Conservation (phyloP, 1,284 basidiomycete genomes). For the Bondarzewia mesenterica region DNA sequence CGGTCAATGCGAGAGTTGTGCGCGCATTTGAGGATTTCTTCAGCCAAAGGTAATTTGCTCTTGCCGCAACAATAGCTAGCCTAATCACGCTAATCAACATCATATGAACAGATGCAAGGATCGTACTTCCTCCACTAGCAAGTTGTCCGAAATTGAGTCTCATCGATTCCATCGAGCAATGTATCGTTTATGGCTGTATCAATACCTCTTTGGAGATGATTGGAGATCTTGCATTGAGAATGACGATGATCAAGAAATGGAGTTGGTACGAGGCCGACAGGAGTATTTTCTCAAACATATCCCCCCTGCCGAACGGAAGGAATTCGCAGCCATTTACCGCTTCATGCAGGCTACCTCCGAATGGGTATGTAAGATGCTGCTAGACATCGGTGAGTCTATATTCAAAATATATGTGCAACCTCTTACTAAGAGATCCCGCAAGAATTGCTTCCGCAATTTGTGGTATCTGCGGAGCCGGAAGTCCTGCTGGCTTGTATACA, state of each 20-base stretch:
- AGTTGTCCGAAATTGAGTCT: constrained; percentile 20
- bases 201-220: neutral
- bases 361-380: neutral
- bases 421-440: neutral
- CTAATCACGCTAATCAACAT: neutral
- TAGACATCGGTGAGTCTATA: neutral
- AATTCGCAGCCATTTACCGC: neutral
- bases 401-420: too few relatives aligned
- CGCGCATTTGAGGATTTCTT: constrained; percentile 24
- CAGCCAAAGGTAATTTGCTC: constrained; percentile 24
- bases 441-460: neutral
- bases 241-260: constrained; percentile 1
- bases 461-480: neutral
- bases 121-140: constrained; percentile 16
- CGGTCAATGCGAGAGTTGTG: constrained; percentile 16
- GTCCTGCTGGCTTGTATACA: neutral
- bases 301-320: neutral
- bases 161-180: constrained; percentile 23
- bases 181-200: constrained; percentile 24
- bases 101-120: constrained; percentile 23
- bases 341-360: neutral
- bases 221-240: neutral
- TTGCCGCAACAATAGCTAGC: neutral
- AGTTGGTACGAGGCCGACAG: neutral
- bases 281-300: neutral